Conservation (phyloP, 176 grass and related monocot species). For the Elymus sibiricus region DNA sequence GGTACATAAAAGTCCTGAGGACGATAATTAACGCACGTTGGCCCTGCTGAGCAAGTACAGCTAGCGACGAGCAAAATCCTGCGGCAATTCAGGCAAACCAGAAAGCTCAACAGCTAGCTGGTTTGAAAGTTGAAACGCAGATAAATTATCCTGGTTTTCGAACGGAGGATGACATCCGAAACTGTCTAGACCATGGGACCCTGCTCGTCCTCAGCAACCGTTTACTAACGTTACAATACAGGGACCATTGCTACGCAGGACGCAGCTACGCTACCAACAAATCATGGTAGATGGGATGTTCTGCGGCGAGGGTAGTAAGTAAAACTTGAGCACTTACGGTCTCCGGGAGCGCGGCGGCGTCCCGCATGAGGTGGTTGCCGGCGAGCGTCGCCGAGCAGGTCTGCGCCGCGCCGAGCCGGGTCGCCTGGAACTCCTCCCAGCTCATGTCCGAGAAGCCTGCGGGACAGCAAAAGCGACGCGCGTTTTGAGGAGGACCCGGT, state of each 20-base stretch:
- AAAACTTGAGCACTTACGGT: slow-evolving; percentile 39
- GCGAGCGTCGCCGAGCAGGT: slow-evolving; percentile 89
- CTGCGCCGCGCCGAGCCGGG: slow-evolving; percentile 74
- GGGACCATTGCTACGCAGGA: no score
- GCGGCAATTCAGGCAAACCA: background rate
- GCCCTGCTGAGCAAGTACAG: background rate
- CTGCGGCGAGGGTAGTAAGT: background rate
- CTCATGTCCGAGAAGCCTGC: slow-evolving; percentile 88
- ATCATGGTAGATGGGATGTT: background rate
- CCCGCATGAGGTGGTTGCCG: slow-evolving; percentile 75
- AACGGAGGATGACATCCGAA: background rate
- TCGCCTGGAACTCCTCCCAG: slow-evolving; percentile 91
- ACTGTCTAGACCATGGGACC: background rate
- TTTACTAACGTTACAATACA: background rate
- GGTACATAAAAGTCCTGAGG: background rate
- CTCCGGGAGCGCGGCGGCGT: slow-evolving; percentile 47
- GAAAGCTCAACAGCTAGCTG: background rate
- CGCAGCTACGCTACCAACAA: background rate
- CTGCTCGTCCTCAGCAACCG: background rate
- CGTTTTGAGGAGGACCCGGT: background rate
- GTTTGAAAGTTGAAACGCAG: background rate
- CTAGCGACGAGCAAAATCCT: slow-evolving; percentile 4
- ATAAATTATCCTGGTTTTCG: background rate
- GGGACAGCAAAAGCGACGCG: background rate
- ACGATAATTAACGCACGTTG: background rate